Percentiles rank a stretch among this genome's conserved stretches.
Evolutionary conservation across 228 moss, liverwort and hornwort species (phyloP).

Genomic region (Sphagnum fallax): DNA sequence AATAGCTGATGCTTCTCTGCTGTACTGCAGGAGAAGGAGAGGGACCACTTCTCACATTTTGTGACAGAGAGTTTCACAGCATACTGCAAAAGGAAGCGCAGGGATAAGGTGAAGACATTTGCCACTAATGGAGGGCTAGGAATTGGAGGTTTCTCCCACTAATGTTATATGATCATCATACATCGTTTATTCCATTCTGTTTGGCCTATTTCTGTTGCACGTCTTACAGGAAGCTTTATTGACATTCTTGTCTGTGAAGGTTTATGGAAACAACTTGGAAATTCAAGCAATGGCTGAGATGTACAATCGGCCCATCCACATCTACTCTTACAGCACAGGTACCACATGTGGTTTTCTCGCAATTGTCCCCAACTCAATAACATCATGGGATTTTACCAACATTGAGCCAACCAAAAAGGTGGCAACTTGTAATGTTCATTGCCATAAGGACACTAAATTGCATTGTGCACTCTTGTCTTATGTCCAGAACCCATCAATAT

Average conservation of each 20-base stretch:
- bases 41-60: conserved; percentile 97
- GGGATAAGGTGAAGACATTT: conserved; percentile 66
- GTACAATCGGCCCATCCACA: conserved; percentile 98
- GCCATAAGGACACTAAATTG: neutral
- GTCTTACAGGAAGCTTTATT: neutral
- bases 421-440: too few relatives aligned
- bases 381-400: neutral
- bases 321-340: conserved; percentile 91
- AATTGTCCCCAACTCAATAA: neutral
- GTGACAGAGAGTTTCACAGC: conserved; percentile 98
- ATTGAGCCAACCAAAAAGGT: too few relatives aligned
- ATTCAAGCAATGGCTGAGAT: conserved; percentile 99
- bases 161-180: neutral
- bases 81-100: conserved; percentile 96
- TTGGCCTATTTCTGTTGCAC: neutral
- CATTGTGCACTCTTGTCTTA: neutral
- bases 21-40: conserved; percentile 81
- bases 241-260: conserved; percentile 29
- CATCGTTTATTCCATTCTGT: too few relatives aligned
- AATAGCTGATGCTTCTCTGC: neutral
- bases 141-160: neutral
- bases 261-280: conserved; percentile 95
- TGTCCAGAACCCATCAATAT: conserved; percentile 91
- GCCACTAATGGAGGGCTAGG: neutral
- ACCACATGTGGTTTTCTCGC: neutral